phyloP scores from a whole-genome alignment of 2,329 filamentous ascomycete genomes.

The Colletotrichum agaves region DNA sequence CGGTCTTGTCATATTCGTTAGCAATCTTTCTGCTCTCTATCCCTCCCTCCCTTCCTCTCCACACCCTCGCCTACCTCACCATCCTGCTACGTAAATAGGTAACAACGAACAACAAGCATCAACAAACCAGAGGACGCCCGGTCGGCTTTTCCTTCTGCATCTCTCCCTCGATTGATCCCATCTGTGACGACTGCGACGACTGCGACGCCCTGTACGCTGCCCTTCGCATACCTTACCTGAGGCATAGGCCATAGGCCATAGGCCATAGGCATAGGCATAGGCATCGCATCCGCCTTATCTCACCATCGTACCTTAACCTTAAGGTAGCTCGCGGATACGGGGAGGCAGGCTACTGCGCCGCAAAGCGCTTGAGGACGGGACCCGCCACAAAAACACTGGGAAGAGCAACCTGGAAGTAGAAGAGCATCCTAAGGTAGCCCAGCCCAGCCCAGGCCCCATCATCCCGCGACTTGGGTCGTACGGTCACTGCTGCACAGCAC shows the following conservation, averaged over 20 bases:
- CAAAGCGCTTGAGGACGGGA: conserved; percentile 21
- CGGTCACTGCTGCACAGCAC: neutral
- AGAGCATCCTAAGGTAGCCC: neutral
- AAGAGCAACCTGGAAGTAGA: neutral
- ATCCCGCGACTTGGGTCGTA: conserved; percentile 31
- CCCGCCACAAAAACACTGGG: conserved; percentile 25
- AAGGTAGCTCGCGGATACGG: conserved; percentile 4
- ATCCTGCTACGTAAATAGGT: too few species aligned
- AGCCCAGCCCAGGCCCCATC: conserved; percentile 19
- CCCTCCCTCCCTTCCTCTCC: neutral
- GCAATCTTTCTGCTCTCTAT: neutral
- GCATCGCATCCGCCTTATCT: conserved; percentile 5
- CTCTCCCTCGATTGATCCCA: conserved; percentile 25
- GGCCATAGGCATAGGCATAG: conserved; percentile 3
- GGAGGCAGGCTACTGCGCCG: conserved; percentile 12
- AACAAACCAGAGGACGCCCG: conserved; percentile 1
- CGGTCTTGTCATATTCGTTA: conserved; percentile 2
- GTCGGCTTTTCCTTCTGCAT: neutral
- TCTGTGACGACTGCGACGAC: neutral
- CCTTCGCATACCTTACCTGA: neutral
- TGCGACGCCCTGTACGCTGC: neutral
- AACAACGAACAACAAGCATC: neutral
- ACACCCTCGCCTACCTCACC: neutral
- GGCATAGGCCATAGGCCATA: too few species aligned
- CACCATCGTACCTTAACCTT: neutral